Conservation (phyloP, 208 protist species). For the Porcisia deanei region DNA sequence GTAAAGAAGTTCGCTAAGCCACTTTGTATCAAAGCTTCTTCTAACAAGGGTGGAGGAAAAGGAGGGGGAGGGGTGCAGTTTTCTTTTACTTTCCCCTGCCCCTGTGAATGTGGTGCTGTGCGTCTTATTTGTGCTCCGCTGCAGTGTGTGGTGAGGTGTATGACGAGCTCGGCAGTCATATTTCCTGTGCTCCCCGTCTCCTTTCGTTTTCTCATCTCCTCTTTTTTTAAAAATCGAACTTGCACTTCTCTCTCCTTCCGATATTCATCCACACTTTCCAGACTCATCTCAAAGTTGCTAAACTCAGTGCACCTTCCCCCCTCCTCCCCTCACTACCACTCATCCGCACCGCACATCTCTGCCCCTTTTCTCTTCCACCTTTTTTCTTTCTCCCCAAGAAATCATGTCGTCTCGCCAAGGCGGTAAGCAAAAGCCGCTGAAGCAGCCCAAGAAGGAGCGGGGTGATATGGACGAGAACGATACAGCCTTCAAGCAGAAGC, state of each 20-base stretch:
- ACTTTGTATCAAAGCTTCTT: neutral
- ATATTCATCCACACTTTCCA: neutral
- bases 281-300: neutral
- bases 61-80: no score
- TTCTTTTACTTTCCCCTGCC: neutral
- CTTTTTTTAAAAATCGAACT: neutral
- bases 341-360: no score
- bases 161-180: neutral
- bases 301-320: neutral
- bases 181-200: neutral
- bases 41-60: neutral
- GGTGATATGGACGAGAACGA: constrained; percentile 74
- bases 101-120: neutral
- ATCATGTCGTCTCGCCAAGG: constrained; percentile 85
- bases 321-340: neutral
- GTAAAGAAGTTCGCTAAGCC: neutral
- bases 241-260: neutral
- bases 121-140: neutral
- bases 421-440: constrained; percentile 91
- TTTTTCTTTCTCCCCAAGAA: neutral
- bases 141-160: neutral
- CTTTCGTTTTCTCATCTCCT: neutral
- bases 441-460: constrained; percentile 85
- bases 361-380: neutral
- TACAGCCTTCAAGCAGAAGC: constrained; percentile 72